Base-by-base conservation (phyloP, 2,329 filamentous ascomycete species). In the Cordyceps javanica region DNA sequence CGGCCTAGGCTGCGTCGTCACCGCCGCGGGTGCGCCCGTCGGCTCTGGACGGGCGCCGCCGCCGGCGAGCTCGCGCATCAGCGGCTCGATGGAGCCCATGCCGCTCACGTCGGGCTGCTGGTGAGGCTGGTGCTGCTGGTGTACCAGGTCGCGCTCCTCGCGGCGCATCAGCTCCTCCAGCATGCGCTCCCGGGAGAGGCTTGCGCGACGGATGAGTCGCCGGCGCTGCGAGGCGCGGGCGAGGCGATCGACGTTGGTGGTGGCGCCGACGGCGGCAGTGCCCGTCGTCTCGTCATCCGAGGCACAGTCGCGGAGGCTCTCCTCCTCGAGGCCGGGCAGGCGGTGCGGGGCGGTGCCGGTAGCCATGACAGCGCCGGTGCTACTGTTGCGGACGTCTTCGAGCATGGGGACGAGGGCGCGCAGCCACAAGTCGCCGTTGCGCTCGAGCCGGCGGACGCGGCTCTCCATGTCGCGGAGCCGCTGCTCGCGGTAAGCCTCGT, bases 391-490 rank as follows among this genome's bases (percentile, higher is more conserved):
- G 32, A 81, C 68, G 32, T 72, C 74, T 36, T 77, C 72, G 39
- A 81, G 66, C 4, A 81, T 68, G 4, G 77, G 74, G 2, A 75
- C 67, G 26, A 81, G 64, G 2, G 76, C 73, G 14, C 72, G 68
- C 42, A 77, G 65, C 73, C 75, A 76, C 3, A 75, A 66, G 39
- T 80, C 76, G 41, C 75, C 73, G 50, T 77, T 76, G 16, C 71
- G 69, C 66, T 82, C 78, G 2, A 81, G 69, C 16, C 70, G 69
- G 7, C 73, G 71, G 13, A 81, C 65, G 1, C 78, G 73, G 11
- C 70, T 70, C 61, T 80, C 77, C 67, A 80, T 75, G 39, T 82
- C 79, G 25, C 70, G 70, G 16, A 77, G 66, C 8, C 73, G 75
- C 21, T 72, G 68, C 59, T 76, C 73, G 10, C 71, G 68, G 28